Evolutionary conservation across 2,329 filamentous ascomycete genomes (phyloP).

Genomic region (Exophiala mesophila): DNA sequence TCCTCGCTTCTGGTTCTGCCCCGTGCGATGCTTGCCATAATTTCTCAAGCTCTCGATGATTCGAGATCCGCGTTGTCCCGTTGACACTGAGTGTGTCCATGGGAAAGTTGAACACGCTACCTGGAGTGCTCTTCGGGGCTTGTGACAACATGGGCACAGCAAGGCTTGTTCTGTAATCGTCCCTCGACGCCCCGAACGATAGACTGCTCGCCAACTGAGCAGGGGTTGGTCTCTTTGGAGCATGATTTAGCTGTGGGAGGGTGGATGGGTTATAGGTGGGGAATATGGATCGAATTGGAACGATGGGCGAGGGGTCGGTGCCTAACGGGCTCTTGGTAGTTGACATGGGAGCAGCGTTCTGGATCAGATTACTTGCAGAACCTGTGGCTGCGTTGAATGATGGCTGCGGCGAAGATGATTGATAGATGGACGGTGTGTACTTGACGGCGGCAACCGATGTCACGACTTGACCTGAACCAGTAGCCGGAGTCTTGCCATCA

Average conservation of each 20-base stretch:
- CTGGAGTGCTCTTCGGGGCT: slow-evolving; percentile 39
- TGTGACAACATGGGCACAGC: slow-evolving; percentile 33
- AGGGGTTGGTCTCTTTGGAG: slow-evolving; percentile 27
- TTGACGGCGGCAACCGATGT: slow-evolving; percentile 12
- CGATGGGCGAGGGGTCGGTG: slow-evolving; percentile 28
- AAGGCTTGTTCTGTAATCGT: slow-evolving; percentile 30
- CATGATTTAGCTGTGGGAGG: slow-evolving; percentile 35
- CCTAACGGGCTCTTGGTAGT: background rate
- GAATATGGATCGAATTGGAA: slow-evolving; percentile 44
- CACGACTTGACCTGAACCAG: background rate
- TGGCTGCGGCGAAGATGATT: slow-evolving; percentile 17
- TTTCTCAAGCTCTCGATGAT: slow-evolving; percentile 35
- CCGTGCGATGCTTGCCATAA: slow-evolving; percentile 46
- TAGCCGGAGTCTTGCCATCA: slow-evolving; percentile 16
- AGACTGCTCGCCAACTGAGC: slow-evolving; percentile 12
- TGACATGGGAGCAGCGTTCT: slow-evolving; percentile 3
- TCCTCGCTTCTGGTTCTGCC: slow-evolving; percentile 32
- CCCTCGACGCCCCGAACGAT: slow-evolving; percentile 17
- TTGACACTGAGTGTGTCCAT: slow-evolving; percentile 33
- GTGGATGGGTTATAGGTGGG: slow-evolving; percentile 40
- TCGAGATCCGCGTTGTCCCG: slow-evolving; percentile 34
- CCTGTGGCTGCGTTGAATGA: slow-evolving; percentile 16
- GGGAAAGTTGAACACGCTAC: slow-evolving; percentile 40
- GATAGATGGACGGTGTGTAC: slow-evolving; percentile 23
- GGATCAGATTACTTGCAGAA: slow-evolving; percentile 21